phyloP scores from a whole-genome alignment of 352 stramenopile genomes.

The Phytophthora syringae region DNA sequence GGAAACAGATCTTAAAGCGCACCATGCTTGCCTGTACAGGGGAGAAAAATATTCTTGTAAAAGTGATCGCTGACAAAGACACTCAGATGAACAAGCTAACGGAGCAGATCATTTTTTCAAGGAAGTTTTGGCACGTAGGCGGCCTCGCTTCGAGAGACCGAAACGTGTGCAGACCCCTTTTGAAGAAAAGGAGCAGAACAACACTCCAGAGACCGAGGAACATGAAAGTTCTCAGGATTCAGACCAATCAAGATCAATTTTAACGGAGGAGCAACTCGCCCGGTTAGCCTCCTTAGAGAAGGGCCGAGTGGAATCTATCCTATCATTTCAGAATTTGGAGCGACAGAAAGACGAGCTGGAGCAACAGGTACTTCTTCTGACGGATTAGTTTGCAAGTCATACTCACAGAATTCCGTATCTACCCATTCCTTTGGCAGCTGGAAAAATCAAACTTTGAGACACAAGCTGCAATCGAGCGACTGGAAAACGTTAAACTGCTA shows the following conservation, averaged over 20 bases:
- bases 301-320: constrained; percentile 24
- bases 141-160: constrained; percentile 12
- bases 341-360: constrained; percentile 10
- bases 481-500: constrained; percentile 13
- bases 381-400: neutral
- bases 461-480: constrained; percentile 1
- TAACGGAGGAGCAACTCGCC: constrained; percentile 11
- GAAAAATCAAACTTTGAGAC: constrained; percentile 11
- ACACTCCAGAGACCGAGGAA: neutral
- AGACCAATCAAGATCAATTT: neutral
- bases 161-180: neutral
- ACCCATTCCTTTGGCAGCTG: constrained; percentile 14
- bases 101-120: constrained; percentile 73
- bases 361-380: constrained; percentile 22
- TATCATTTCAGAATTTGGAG: constrained; percentile 25
- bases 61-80: constrained; percentile 38
- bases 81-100: constrained; percentile 39
- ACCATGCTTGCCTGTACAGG: constrained; percentile 42
- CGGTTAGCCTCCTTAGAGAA: constrained; percentile 26
- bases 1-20: constrained; percentile 45
- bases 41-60: constrained; percentile 45
- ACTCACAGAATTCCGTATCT: neutral
- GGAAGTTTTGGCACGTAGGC: constrained; percentile 54
- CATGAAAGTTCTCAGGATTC: neutral
- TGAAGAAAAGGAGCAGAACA: constrained; percentile 3